These are phyloP conservation scores for Irpex sp. DNA, from an alignment of 1,284 basidiomycete genomes.

Conservation along the genomic window DNA sequence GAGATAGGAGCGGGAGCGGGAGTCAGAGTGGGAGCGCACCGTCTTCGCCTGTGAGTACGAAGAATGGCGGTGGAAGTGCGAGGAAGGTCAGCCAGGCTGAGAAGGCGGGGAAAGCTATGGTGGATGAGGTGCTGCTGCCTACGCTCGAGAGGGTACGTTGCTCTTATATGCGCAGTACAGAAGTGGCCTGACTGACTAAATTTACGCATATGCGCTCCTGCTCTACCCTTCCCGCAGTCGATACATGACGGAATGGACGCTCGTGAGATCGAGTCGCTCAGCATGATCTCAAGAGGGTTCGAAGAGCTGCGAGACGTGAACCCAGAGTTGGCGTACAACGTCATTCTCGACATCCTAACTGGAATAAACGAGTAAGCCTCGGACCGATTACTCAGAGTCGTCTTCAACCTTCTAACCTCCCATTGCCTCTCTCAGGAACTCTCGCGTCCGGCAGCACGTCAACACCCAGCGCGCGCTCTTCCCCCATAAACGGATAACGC, in stretches of 20 bases:
- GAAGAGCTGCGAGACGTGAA: slow-evolving; percentile 79
- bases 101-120: slow-evolving; percentile 66
- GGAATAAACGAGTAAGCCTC: slow-evolving; percentile 84
- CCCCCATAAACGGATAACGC: slow-evolving; percentile 73
- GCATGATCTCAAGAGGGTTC: slow-evolving; percentile 89
- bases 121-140: slow-evolving; percentile 81
- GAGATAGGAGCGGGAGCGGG: slow-evolving; percentile 42
- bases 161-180: not conserved
- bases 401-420: slow-evolving; percentile 5
- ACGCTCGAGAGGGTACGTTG: slow-evolving; percentile 64
- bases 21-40: slow-evolving; percentile 19
- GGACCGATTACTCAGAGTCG: not conserved
- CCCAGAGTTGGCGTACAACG: slow-evolving; percentile 79
- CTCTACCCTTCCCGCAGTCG: slow-evolving; percentile 42
- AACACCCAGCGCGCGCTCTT: slow-evolving; percentile 70
- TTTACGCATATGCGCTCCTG: not conserved
- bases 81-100: slow-evolving; percentile 22
- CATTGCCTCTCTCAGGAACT: slow-evolving; percentile 45
- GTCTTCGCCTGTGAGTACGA: slow-evolving; percentile 38
- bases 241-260: slow-evolving; percentile 85
- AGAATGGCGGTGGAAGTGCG: not conserved
- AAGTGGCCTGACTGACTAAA: slow-evolving; percentile 13
- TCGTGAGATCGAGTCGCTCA: slow-evolving; percentile 83
- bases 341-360: slow-evolving; percentile 86
- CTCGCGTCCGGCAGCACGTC: slow-evolving; percentile 73